phyloP scores from a whole-genome alignment of 2,329 filamentous ascomycete genomes.

The Arthrobotrys pseudoclavata region DNA sequence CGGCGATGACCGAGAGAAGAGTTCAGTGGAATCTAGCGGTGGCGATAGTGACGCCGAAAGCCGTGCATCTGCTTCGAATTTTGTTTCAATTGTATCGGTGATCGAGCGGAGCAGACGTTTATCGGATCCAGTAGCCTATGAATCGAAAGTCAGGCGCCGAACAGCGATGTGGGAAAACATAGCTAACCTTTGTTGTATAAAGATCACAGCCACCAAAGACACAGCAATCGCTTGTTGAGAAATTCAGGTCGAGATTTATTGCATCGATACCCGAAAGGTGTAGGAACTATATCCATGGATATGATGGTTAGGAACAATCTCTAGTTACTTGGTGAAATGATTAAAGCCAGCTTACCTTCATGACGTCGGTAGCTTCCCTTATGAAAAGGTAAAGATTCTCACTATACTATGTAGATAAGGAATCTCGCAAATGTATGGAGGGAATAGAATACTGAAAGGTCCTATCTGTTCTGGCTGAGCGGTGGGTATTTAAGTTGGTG shows the following conservation, averaged over 20 bases:
- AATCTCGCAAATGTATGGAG: not conserved
- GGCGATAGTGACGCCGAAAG: slow-evolving; percentile 89
- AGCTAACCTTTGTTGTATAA: slow-evolving; percentile 83
- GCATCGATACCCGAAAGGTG: slow-evolving; percentile 91
- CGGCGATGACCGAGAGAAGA: slow-evolving; percentile 70
- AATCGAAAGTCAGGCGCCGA: not conserved
- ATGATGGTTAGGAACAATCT: not conserved
- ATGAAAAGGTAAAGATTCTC: not conserved
- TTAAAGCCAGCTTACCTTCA: slow-evolving; percentile 33
- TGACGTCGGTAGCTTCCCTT: slow-evolving; percentile 21
- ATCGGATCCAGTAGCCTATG: slow-evolving; percentile 83
- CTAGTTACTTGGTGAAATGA: slow-evolving; percentile 1
- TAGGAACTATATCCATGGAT: slow-evolving; percentile 77
- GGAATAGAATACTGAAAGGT: not conserved
- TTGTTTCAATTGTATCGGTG: slow-evolving; percentile 88
- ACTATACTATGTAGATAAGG: not conserved
- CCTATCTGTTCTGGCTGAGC: not conserved
- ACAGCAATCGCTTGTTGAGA: slow-evolving; percentile 92
- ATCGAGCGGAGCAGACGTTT: slow-evolving; percentile 98
- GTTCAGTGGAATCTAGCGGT: slow-evolving; percentile 79
- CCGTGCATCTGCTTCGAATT: slow-evolving; percentile 88
- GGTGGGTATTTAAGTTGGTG: not conserved
- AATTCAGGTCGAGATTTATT: slow-evolving; percentile 92
- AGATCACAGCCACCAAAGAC: slow-evolving; percentile 94
- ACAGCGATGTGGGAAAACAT: not conserved